These are phyloP conservation scores for Candolleomyces efflorescens DNA, from an alignment of 768 basidiomycete genomes.

Conservation along the genomic window DNA sequence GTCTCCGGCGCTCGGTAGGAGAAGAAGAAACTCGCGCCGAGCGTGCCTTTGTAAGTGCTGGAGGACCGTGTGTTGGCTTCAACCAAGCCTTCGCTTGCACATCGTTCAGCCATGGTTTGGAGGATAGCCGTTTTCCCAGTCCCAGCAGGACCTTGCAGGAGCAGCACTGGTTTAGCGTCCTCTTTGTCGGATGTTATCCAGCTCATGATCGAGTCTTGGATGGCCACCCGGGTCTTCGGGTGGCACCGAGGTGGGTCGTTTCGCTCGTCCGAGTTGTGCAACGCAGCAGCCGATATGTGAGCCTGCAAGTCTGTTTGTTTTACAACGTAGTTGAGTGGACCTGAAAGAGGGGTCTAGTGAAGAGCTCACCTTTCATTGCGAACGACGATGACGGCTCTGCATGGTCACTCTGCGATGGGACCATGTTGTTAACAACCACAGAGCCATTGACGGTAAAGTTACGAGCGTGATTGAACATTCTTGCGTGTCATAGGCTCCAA, in stretches of 20 bases:
- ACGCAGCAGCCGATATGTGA: background rate
- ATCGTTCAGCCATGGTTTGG: slow-evolving; percentile 6
- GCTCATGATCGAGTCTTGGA: slow-evolving; percentile 3
- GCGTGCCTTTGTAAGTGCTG: too few relatives aligned
- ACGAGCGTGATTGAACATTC: background rate
- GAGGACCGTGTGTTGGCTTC: too few relatives aligned
- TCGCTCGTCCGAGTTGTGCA: background rate
- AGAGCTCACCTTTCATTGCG: background rate
- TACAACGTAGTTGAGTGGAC: background rate
- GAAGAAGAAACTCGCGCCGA: slow-evolving; percentile 13
- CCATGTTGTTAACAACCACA: background rate
- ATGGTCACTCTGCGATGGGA: background rate
- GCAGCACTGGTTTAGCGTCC: background rate
- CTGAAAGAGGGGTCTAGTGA: background rate
- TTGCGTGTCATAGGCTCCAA: too few relatives aligned
- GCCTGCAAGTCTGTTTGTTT: background rate
- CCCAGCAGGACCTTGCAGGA: slow-evolving; percentile 8
- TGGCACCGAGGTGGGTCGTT: background rate
- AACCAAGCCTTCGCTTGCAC: background rate
- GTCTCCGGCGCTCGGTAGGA: background rate
- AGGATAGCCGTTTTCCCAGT: slow-evolving; percentile 3
- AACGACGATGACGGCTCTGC: too few relatives aligned
- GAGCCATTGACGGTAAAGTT: background rate
- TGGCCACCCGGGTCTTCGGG: background rate
- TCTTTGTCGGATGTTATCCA: background rate